These are phyloP conservation scores for Candida ortonii DNA, from an alignment of 805 yeast species.

Conservation along the genomic window DNA sequence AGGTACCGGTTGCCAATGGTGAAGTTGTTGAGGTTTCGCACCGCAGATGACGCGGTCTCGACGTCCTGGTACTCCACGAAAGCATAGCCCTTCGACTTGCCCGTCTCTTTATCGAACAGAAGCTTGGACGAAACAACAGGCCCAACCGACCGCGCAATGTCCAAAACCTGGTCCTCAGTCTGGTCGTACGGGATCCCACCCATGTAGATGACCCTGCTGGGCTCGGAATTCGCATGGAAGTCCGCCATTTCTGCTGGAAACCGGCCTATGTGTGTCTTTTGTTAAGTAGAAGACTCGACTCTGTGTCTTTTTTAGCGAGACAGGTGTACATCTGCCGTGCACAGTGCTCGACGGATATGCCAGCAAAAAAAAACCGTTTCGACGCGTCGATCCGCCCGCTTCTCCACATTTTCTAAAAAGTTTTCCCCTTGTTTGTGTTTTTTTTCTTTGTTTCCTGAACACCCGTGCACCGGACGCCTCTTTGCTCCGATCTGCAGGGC, in stretches of 20 bases:
- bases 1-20: conserved; percentile 67
- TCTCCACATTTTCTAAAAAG: too few relatives aligned
- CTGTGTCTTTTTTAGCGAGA: neutral
- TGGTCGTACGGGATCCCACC: conserved; percentile 92
- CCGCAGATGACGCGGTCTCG: conserved; percentile 89
- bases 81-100: conserved; percentile 88
- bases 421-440: too few relatives aligned
- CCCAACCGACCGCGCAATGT: conserved; percentile 82
- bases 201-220: conserved; percentile 57
- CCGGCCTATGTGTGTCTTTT: too few relatives aligned
- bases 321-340: too few relatives aligned
- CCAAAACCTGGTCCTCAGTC: conserved; percentile 87
- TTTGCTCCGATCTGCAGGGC: too few relatives aligned
- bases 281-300: neutral
- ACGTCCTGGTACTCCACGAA: conserved; percentile 78
- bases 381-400: too few relatives aligned
- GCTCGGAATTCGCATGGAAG: conserved; percentile 16
- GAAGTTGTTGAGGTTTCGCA: conserved; percentile 79
- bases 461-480: conserved; percentile 9
- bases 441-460: neutral
- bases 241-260: too few relatives aligned
- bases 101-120: conserved; percentile 84
- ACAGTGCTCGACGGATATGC: too few relatives aligned
- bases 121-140: conserved; percentile 76
- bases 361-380: too few relatives aligned